Evolutionary conservation across 306 rosid species (phyloP).

Genomic region (Dryas octopetala): DNA sequence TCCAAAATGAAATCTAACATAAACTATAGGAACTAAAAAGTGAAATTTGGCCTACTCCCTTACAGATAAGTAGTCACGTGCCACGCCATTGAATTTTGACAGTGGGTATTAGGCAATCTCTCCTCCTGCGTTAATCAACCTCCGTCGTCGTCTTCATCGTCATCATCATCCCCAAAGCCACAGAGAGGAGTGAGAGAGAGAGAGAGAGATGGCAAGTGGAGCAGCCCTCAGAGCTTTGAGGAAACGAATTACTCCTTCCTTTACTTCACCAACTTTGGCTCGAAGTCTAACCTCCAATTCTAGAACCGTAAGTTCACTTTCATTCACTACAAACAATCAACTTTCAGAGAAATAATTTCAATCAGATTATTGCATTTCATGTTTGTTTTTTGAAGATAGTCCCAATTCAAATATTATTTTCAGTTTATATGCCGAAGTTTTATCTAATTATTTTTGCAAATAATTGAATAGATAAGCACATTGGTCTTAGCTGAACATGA

Average conservation of each 20-base stretch:
- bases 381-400: neutral
- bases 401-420: neutral
- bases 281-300: conserved; percentile 20
- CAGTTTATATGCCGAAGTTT: neutral
- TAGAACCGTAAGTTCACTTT: conserved; percentile 50
- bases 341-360: too few relatives aligned
- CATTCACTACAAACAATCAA: neutral
- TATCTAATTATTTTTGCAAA: neutral
- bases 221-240: conserved; percentile 44
- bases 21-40: too few relatives aligned
- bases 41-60: too few relatives aligned
- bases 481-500: conserved; percentile 85
- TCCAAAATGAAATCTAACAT: too few relatives aligned
- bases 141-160: neutral
- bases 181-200: neutral
- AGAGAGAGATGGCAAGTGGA: conserved; percentile 48
- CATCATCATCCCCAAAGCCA: neutral
- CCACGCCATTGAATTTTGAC: too few relatives aligned
- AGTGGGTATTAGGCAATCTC: neutral
- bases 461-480: conserved; percentile 56
- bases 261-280: conserved; percentile 24
- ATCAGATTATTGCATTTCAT: neutral
- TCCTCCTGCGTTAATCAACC: neutral
- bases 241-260: conserved; percentile 42
- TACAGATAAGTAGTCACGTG: too few relatives aligned